These are phyloP conservation scores for Pugionium dolabratum DNA, from an alignment of 345 rosid genomes.

Conservation along the genomic window DNA sequence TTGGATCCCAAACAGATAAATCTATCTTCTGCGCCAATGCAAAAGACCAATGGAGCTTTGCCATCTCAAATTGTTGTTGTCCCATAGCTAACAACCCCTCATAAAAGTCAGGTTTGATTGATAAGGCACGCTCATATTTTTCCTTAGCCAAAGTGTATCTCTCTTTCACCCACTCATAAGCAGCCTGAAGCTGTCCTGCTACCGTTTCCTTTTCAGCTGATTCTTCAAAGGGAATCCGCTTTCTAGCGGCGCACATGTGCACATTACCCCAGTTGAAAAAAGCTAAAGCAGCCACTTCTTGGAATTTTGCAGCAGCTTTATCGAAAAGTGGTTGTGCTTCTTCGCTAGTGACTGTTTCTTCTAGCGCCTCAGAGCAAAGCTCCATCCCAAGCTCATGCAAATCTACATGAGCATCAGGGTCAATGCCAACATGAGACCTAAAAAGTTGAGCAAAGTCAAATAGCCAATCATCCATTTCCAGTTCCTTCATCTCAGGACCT, in stretches of 20 bases:
- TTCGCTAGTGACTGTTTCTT: constrained; percentile 92
- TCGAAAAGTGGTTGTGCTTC: constrained; percentile 84
- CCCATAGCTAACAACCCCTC: constrained; percentile 93
- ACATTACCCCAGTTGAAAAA: constrained; percentile 99
- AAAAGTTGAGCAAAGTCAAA: constrained; percentile 96
- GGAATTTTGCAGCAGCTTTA: constrained; percentile 90
- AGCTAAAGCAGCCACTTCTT: constrained; percentile 96
- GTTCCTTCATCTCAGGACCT: constrained; percentile 75
- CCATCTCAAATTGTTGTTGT: constrained; percentile 98
- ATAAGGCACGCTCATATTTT: constrained; percentile 76
- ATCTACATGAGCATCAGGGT: constrained; percentile 94
- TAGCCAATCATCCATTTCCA: constrained; percentile 98
- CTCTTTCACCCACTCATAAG: constrained; percentile 93
- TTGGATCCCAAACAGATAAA: constrained; percentile 72
- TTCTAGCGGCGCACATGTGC: constrained; percentile 98
- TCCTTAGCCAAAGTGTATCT: constrained; percentile 79
- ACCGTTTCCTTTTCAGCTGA: constrained; percentile 69
- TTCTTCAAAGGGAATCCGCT: constrained; percentile 91
- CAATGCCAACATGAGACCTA: constrained; percentile 85
- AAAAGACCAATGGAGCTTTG: constrained; percentile 94
- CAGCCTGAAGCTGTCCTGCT: constrained; percentile 69
- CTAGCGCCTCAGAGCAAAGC: constrained; percentile 91
- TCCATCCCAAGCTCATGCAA: constrained; percentile 98
- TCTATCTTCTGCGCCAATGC: constrained; percentile 78
- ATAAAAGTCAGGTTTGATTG: constrained; percentile 87